A percentile compares a stretch with the other conserved stretches of the same genome.
These are phyloP conservation scores for Penicillium sclerotigenum DNA, from an alignment of 2,329 filamentous ascomycete species.

Conservation along the genomic window DNA sequence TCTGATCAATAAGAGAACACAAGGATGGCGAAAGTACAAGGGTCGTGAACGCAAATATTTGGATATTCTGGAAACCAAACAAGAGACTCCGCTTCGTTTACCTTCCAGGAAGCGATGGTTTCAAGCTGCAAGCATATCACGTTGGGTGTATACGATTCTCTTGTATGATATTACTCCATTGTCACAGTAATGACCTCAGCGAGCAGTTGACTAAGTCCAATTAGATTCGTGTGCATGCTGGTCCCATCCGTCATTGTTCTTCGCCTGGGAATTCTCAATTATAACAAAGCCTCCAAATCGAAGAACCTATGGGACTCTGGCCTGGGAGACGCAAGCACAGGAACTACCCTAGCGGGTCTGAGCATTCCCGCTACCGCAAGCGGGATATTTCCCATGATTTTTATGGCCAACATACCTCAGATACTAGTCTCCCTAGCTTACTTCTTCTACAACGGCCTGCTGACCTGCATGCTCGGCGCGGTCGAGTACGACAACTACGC, in stretches of 20 bases:
- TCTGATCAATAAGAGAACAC: neutral
- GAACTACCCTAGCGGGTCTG: neutral
- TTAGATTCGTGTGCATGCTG: neutral
- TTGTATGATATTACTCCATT: neutral
- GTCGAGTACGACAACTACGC: slow-evolving; percentile 48
- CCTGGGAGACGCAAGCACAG: neutral
- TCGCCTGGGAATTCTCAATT: neutral
- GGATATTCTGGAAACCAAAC: neutral
- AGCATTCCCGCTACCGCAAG: neutral
- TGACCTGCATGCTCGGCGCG: slow-evolving; percentile 47
- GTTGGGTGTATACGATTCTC: neutral
- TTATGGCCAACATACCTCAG: slow-evolving; percentile 30
- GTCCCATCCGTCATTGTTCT: neutral
- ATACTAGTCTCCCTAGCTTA: slow-evolving; percentile 33
- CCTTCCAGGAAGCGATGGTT: neutral
- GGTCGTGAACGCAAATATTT: neutral
- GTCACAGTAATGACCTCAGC: neutral
- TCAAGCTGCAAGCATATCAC: neutral
- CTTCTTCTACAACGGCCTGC: slow-evolving; percentile 32
- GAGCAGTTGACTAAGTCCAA: neutral
- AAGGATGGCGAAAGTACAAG: neutral
- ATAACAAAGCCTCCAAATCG: neutral
- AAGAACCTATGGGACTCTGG: neutral
- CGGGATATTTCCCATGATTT: neutral
- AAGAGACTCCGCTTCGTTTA: neutral